A percentile compares a stretch with the other conserved stretches of the same genome.
phyloP scores from a whole-genome alignment of 192 early-diverging fungal genomes.

The Mortierella alpina region DNA sequence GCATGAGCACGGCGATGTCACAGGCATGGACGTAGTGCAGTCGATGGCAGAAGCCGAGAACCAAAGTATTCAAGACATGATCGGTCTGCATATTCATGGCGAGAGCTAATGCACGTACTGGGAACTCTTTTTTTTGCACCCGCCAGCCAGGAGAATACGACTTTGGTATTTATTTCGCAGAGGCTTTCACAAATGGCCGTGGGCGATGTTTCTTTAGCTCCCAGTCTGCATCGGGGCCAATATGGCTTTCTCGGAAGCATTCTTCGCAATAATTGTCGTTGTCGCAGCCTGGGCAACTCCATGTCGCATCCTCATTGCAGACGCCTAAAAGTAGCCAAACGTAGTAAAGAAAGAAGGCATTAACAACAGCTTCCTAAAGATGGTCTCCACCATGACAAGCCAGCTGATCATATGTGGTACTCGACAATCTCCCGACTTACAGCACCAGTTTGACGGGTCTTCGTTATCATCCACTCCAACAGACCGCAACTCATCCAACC shows the following conservation, averaged over 20 bases:
- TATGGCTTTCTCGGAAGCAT: constrained; percentile 69
- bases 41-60: constrained; percentile 54
- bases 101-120: background rate
- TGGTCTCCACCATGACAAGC: no score
- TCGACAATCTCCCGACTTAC: constrained; percentile 32
- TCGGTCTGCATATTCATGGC: constrained; percentile 35
- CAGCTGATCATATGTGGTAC: background rate
- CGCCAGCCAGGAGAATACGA: background rate
- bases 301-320: constrained; percentile 71
- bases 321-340: constrained; percentile 43
- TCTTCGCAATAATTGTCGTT: constrained; percentile 66
- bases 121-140: background rate
- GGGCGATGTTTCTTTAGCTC: constrained; percentile 54
- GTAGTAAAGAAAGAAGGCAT: background rate
- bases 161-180: background rate
- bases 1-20: constrained; percentile 8
- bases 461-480: constrained; percentile 24
- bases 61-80: constrained; percentile 52
- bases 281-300: constrained; percentile 70
- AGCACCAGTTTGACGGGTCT: constrained; percentile 62
- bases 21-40: constrained; percentile 7
- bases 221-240: constrained; percentile 53
- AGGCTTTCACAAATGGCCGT: constrained; percentile 29
- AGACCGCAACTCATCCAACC: constrained; percentile 38
- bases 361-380: background rate